Base-by-base conservation (phyloP, 768 basidiomycete genomes). In the Phallus indusiatus region DNA sequence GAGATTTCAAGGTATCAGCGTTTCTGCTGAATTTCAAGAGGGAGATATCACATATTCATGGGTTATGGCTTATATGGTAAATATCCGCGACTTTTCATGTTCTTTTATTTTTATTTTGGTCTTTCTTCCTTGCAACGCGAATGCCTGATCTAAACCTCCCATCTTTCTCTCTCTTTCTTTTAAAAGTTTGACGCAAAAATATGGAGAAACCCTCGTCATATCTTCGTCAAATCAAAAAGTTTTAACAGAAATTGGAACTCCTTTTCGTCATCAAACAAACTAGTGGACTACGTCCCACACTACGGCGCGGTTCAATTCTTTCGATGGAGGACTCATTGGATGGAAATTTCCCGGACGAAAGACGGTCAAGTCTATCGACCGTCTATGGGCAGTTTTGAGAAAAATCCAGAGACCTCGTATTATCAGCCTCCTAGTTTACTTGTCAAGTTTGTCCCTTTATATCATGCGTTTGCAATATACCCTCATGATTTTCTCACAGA, bases 221-320 rank as follows among this genome's bases (percentile, higher is more conserved):
- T 78, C 55, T 69, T 69, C 17, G 76, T 78, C 47, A 69, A 67
- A n/a, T 68, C 76, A 0, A 72, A 72, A 28, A 75, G 68, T 20
- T 74, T 75, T 5, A 61, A 69, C 20, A 66, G 75, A 2, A 73
- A 74, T 64, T 78, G 75, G 71, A 70, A 69, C 7, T 28, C 28
- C 18, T 70, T 78, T 17, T 64, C 69, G 18, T 33, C 42, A 8
- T 11, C 11, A 20, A 49, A 56, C 24, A 68, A 35, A 12, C 67
- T 72, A 58, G 74, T 73, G 0, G 76, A 78, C 47, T 78, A 73
- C 62, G 74, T 77, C 0, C 78, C 78, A 1, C 72, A 70, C 0
- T 77, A 75, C 55, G 67, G 70, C 18, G 62, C 61, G 8, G 74
- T 76, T 5, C 76, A 78, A 47, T 65, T 78, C 7, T 78, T 78